phyloP scores from a whole-genome alignment of 306 rosid species.

The Dryas alaskensis region DNA sequence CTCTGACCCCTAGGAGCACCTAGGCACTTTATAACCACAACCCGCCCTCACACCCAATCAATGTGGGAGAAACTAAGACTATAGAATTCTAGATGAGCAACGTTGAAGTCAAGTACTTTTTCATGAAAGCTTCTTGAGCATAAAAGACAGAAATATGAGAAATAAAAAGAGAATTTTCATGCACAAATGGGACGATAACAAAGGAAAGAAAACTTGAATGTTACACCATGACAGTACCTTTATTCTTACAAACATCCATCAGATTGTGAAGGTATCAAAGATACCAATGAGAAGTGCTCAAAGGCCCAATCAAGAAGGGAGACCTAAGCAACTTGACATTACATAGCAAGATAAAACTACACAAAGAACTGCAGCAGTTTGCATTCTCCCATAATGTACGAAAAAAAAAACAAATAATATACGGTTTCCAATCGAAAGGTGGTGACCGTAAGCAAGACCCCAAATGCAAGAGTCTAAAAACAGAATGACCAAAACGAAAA shows the following conservation, averaged over 20 bases:
- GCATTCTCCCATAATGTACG: no score
- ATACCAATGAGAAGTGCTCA: neutral
- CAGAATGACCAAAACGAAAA: constrained; percentile 9
- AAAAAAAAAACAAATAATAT: no score
- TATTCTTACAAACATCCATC: no score
- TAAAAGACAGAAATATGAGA: neutral
- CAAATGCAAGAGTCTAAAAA: neutral
- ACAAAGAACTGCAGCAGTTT: no score
- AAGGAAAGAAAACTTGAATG: no score
- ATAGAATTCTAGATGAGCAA: neutral
- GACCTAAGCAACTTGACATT: neutral
- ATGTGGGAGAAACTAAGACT: neutral
- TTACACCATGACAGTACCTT: no score
- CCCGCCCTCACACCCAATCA: neutral
- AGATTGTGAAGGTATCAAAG: no score
- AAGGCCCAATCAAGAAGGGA: neutral
- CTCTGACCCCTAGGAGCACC: neutral
- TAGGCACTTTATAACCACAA: neutral
- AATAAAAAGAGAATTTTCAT: no score
- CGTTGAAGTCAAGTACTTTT: neutral
- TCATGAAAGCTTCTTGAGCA: neutral
- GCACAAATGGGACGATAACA: no score
- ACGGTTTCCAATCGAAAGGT: no score
- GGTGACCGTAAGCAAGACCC: neutral
- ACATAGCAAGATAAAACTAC: neutral